Conservation (phyloP, 768 basidiomycete genomes). For the Termitomyces sp. region DNA sequence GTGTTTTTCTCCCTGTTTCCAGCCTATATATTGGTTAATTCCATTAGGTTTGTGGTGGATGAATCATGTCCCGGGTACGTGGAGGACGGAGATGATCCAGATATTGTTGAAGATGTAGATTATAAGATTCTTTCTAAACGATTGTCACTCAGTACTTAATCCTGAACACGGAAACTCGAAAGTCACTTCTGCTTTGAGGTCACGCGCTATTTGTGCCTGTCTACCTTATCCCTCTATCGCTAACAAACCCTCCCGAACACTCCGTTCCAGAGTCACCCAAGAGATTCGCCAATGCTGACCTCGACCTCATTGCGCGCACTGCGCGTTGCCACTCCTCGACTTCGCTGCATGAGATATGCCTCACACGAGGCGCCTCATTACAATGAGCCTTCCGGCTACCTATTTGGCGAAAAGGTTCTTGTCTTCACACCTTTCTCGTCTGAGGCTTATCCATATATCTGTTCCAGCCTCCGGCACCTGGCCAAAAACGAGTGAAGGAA, state of each 20-base stretch:
- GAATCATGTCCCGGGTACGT: slow-evolving; percentile 41
- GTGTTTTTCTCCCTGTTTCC: slow-evolving; percentile 10
- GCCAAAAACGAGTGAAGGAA: slow-evolving; percentile 83
- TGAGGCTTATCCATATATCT: background rate
- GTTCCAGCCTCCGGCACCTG: slow-evolving; percentile 63
- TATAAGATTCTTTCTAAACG: slow-evolving; percentile 41
- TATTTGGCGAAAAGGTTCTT: slow-evolving; percentile 86
- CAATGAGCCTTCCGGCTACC: slow-evolving; percentile 82
- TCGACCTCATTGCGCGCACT: slow-evolving; percentile 43
- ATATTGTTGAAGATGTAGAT: slow-evolving; percentile 27
- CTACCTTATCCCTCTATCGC: slow-evolving; percentile 9
- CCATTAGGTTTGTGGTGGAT: slow-evolving; percentile 47
- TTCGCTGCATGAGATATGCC: slow-evolving; percentile 44
- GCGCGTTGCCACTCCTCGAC: slow-evolving; percentile 30
- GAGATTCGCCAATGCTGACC: slow-evolving; percentile 32
- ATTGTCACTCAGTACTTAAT: background rate
- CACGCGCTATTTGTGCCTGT: slow-evolving; percentile 12
- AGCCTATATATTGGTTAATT: background rate
- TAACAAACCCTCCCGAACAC: slow-evolving; percentile 9
- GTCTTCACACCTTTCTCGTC: background rate
- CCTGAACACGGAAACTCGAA: background rate
- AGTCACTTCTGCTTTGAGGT: background rate
- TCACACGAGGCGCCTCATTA: slow-evolving; percentile 78
- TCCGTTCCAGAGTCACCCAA: background rate
- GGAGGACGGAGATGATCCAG: slow-evolving; percentile 22